Evolutionary conservation across 139 green algal genomes (phyloP), one percentile per base, ranked within the genome.

Genomic region (Trebouxia sp.): DNA sequence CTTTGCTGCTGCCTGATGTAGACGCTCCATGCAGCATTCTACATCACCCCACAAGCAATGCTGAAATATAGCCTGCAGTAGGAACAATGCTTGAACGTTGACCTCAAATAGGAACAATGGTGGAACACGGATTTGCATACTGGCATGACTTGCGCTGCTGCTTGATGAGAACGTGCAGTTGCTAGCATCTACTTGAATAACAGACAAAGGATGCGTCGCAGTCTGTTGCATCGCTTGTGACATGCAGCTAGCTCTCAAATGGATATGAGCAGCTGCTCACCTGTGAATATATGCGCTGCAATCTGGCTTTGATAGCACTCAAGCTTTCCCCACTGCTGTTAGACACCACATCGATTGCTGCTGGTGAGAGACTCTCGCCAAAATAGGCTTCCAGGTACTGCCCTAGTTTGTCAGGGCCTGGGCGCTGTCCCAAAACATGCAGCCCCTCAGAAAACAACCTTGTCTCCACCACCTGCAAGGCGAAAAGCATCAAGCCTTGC

Each of bases 361-460:
- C 87, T 17, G 80, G 58, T 0, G 91, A 86, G 58, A 98, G 80
- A 35, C 66, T 76, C 10, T 86, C 84, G 24, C 87, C 92, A 83
- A 97, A 91, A 85, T 96, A 96, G 32, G 89, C 85, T 24, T 45
- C 65, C 55, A 96, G 83, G 85, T 97, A 97, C 51, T 90, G 77
- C 28, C 47, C 75, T 62, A 92, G 85, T 67, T 95, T 82, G 0
- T 76, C 81, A 1, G 65, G 51, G 28, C 51, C 75, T 15, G 94
- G 94, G 6, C 85, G 32, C 62, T 84, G 41, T 17, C 96, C 96
- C 78, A 99, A 85, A 58, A 94, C 90, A 87, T 99, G 96, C 83
- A 99, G 88, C 0, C 96, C 96, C 84, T 98, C 93, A 30, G 89
- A 96, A 87, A 97, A 99, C n/a, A 99, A 86, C 8, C 96, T 89